Evolutionary conservation across 2,329 filamentous ascomycete genomes (phyloP).

Genomic region (Sporothrix euskadiensis): DNA sequence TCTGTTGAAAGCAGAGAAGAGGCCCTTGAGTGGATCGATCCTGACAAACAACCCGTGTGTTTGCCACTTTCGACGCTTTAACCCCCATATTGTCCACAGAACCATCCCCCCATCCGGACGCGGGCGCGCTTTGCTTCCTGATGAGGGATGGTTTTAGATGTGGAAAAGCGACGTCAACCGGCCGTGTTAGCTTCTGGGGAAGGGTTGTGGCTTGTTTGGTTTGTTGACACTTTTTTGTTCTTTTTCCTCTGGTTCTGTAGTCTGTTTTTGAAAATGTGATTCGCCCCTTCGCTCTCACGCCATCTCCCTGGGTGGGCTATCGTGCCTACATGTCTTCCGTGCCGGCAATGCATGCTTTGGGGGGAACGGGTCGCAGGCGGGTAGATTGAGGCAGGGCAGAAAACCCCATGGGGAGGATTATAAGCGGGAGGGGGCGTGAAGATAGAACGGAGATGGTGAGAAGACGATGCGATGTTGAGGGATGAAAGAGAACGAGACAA

Average conservation of each 20-base stretch:
- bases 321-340: background rate
- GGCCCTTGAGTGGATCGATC: background rate
- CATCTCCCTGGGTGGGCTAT: background rate
- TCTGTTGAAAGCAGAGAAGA: background rate
- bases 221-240: background rate
- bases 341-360: background rate
- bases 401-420: background rate
- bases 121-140: conserved; percentile 19
- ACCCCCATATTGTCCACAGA: background rate
- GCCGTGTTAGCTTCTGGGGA: background rate
- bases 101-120: background rate
- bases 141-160: conserved; percentile 5
- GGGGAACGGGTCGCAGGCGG: background rate
- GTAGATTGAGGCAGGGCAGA: conserved; percentile 9
- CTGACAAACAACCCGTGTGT: background rate
- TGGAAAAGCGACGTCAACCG: background rate
- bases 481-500: background rate
- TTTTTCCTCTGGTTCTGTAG: background rate
- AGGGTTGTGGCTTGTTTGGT: background rate
- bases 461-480: background rate
- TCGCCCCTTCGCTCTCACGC: background rate
- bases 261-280: background rate
- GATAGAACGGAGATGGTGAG: background rate
- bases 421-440: background rate
- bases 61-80: background rate